These are phyloP conservation scores for Gigaspora rosea DNA, from an alignment of 192 early-diverging fungal genomes.

Conservation along the genomic window DNA sequence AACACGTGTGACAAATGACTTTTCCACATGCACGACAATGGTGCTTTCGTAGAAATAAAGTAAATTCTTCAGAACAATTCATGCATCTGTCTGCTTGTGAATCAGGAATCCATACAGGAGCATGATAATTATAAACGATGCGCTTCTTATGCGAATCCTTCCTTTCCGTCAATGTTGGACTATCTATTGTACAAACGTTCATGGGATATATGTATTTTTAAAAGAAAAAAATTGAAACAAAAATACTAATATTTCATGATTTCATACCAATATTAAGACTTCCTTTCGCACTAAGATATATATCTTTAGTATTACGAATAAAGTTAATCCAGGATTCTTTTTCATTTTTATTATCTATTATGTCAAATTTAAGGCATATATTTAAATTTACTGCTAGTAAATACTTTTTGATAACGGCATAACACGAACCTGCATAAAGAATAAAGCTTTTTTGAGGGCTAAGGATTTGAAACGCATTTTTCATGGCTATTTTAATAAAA, in stretches of 20 bases:
- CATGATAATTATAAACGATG: slow-evolving; percentile 68
- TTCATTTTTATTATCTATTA: slow-evolving; percentile 27
- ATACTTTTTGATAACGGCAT: background rate
- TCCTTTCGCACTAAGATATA: slow-evolving; percentile 56
- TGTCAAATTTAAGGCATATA: too few relatives aligned
- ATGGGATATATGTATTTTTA: background rate
- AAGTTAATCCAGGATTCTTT: slow-evolving; percentile 69
- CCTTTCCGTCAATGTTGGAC: background rate
- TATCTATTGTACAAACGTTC: background rate
- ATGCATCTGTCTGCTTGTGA: slow-evolving; percentile 64
- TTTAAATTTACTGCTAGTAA: background rate
- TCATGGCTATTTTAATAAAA: slow-evolving; percentile 53
- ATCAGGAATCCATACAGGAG: slow-evolving; percentile 77
- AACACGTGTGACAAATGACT: slow-evolving; percentile 75
- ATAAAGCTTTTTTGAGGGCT: slow-evolving; percentile 81
- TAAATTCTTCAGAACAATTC: slow-evolving; percentile 73
- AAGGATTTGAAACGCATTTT: slow-evolving; percentile 76
- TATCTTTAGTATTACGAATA: slow-evolving; percentile 58
- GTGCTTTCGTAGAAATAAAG: slow-evolving; percentile 68
- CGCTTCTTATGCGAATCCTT: slow-evolving; percentile 45
- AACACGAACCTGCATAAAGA: slow-evolving; percentile 51
- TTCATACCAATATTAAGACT: slow-evolving; percentile 55
- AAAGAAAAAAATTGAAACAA: background rate
- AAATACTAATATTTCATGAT: background rate
- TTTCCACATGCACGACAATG: slow-evolving; percentile 82